phyloP scores from a whole-genome alignment of 176 grass and related monocot genomes.

The Stipa capillata region DNA sequence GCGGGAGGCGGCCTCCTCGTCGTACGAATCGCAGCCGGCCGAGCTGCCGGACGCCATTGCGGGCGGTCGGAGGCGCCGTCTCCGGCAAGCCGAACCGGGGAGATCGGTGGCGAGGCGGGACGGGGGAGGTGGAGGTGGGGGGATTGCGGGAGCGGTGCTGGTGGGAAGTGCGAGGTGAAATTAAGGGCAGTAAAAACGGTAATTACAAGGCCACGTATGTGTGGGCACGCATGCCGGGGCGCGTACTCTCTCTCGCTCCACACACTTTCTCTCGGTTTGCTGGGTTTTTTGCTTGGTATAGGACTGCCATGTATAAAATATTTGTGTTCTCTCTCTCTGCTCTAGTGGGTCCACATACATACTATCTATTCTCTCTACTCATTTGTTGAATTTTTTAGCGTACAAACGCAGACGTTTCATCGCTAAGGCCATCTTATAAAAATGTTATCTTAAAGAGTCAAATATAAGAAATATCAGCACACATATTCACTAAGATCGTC shows the following conservation, averaged over 20 bases:
- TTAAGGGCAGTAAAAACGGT: background rate
- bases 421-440: no score
- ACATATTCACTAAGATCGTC: no score
- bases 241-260: background rate
- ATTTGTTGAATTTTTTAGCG: no score
- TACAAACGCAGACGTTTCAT: no score
- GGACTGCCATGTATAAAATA: no score
- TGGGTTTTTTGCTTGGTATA: no score
- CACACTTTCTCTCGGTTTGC: background rate
- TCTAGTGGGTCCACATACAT: no score
- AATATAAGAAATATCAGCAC: no score
- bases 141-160: constrained; percentile 3
- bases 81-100: constrained; percentile 27
- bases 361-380: no score
- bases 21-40: constrained; percentile 26
- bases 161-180: constrained; percentile 14
- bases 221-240: background rate
- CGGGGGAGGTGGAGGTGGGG: constrained; percentile 17
- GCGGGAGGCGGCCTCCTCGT: constrained; percentile 67
- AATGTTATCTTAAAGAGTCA: no score
- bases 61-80: background rate
- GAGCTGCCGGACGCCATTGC: constrained; percentile 19
- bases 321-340: no score
- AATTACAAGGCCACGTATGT: background rate
- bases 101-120: constrained; percentile 1